Conservation (phyloP, 306 rosid species). For the Biancaea sappan region DNA sequence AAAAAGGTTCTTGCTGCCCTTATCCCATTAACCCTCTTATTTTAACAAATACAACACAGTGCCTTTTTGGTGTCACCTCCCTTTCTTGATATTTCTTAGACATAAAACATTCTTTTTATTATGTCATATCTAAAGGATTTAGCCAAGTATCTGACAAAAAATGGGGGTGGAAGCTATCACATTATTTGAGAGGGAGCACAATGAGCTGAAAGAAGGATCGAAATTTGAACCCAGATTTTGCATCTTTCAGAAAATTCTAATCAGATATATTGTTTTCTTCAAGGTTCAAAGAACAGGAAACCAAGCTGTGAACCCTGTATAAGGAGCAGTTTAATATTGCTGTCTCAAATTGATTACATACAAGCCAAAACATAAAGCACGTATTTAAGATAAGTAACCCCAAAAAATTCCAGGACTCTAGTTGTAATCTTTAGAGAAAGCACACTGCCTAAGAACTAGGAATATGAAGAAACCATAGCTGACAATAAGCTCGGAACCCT, state of each 20-base stretch:
- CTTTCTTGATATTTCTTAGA: not conserved
- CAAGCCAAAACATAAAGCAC: not conserved
- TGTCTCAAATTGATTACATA: not conserved
- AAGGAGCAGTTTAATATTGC: not conserved
- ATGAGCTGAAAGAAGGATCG: not conserved
- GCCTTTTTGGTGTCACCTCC: conserved; percentile 22
- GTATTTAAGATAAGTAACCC: not conserved
- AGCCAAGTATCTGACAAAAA: not conserved
- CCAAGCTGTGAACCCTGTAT: not conserved
- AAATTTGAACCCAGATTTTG: not conserved
- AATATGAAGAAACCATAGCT: not conserved
- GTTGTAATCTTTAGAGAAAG: not conserved
- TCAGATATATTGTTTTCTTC: not conserved
- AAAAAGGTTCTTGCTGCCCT: not conserved
- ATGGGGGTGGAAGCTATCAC: not conserved
- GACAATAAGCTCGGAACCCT: not conserved
- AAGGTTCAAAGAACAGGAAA: not conserved
- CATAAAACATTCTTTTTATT: not conserved
- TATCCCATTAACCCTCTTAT: conserved; percentile 9
- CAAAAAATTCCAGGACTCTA: not conserved
- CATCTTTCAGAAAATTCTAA: not conserved
- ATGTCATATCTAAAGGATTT: not conserved
- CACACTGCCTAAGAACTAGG: not conserved
- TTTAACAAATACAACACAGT: not conserved
- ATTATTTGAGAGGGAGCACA: not conserved